Percentiles rank a stretch among this genome's conserved stretches.
Evolutionary conservation across 2,329 filamentous ascomycete genomes (phyloP).

Genomic region (Colletotrichum eleusines): DNA sequence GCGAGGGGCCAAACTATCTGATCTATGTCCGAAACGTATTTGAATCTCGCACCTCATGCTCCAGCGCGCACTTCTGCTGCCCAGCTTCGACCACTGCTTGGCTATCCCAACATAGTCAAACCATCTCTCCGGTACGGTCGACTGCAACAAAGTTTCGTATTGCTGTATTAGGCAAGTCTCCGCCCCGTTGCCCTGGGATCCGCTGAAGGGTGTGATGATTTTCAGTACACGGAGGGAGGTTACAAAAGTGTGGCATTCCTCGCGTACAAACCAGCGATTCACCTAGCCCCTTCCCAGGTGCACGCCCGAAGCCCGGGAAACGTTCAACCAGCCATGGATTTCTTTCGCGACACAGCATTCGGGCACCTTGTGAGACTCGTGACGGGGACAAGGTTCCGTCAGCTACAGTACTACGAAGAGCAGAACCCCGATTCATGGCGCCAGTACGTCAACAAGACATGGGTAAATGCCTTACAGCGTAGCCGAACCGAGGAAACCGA

Average conservation of each 20-base stretch:
- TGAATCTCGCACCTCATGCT: too few relatives aligned
- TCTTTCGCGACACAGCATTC: constrained; percentile 28
- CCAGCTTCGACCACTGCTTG: not conserved
- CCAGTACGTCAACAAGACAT: constrained; percentile 4
- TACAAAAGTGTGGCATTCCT: not conserved
- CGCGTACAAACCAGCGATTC: too few relatives aligned
- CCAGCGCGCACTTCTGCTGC: too few relatives aligned
- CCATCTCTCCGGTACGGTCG: not conserved
- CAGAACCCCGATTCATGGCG: constrained; percentile 10
- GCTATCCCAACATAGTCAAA: not conserved
- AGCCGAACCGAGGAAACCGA: not conserved
- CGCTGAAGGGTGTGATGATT: too few relatives aligned
- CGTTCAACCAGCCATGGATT: not conserved
- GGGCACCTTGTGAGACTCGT: constrained; percentile 4
- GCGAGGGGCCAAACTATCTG: too few relatives aligned
- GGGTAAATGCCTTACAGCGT: not conserved
- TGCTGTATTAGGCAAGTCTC: too few relatives aligned
- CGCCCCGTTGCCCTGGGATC: not conserved
- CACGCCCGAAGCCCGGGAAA: too few relatives aligned
- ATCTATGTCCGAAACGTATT: too few relatives aligned
- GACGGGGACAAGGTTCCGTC: not conserved
- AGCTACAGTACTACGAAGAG: constrained; percentile 28
- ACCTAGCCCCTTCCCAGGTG: not conserved
- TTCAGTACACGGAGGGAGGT: too few relatives aligned
- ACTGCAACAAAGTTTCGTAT: not conserved